Base-by-base conservation (phyloP, 306 rosid genomes). In the Cucumis hystrix region DNA sequence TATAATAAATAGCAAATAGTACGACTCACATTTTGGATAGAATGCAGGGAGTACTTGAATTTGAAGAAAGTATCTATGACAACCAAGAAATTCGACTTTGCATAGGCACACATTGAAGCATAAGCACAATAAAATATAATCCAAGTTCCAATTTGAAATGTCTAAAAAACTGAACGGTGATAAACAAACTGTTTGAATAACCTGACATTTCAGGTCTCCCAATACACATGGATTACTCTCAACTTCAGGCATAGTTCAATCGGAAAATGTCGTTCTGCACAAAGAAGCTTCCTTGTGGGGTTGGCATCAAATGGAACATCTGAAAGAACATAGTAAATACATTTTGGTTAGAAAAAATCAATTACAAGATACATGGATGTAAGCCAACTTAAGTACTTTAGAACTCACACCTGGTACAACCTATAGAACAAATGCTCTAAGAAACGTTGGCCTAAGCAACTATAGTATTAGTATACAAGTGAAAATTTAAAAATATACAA, bases 241-340 rank as follows among this genome's bases (percentile, higher is more conserved):
- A 33, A 77, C 82, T 81, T 94, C 92, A 94, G 0, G 98, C 98
- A 61, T 94, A 94, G 85, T 94, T 94, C 91, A 94, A 83, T 33
- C 98, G 94, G 88, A 94, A 94, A 72, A 94, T 88, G 83, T 94
- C 98, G 77, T 94, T 94, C 84, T 84, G 84, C 79, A 94, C 98
- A 72, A 85, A 91, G 75, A 87, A 94, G 92, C 96, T 92, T 79
- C 91, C 94, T 79, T 84, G 91, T 12, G 87, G 89, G n/a, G 96
- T 89, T 66, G 98, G 98, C 73, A 94, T 91, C 95, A 94, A 87
- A 86, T 94, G 98, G 88, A 94, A 94, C 98, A 94, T 94, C 98
- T 94, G 60, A 23, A 51, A 49, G 8, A 60, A 71, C 16, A 5
- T 15, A 4, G 21, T 15, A 14, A 41, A 47, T 23, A 45, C 20